phyloP scores from a whole-genome alignment of 2,329 filamentous ascomycete genomes.

The Leptographium galeiforme region DNA sequence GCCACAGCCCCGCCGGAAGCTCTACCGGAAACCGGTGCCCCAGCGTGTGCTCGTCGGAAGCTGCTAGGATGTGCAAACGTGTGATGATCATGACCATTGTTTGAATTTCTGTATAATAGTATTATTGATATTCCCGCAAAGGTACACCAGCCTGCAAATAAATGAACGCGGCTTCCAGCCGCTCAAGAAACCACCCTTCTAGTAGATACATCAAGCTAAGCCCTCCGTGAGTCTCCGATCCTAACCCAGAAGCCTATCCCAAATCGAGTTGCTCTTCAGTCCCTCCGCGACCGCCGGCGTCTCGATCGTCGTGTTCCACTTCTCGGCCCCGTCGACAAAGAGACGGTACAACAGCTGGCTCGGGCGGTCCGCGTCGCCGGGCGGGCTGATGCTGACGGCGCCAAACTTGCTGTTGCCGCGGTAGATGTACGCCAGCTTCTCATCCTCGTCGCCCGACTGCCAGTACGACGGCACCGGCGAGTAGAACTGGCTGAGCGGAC shows the following conservation, averaged over 20 bases:
- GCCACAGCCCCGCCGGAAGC: not conserved
- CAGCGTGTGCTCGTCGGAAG: too few species aligned
- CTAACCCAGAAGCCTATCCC: constrained; percentile 23
- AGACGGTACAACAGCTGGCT: constrained; percentile 69
- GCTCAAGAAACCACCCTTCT: not conserved
- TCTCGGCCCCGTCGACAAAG: constrained; percentile 67
- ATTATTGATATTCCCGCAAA: not conserved
- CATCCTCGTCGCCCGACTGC: constrained; percentile 69
- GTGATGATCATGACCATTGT: not conserved
- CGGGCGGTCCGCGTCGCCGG: constrained; percentile 42
- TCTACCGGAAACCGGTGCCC: not conserved
- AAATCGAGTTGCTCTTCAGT: constrained; percentile 26
- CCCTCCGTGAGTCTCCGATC: too few species aligned
- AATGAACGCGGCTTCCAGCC: not conserved
- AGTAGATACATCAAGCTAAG: not conserved
- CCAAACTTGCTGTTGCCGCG: constrained; percentile 85
- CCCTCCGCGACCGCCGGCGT: constrained; percentile 23
- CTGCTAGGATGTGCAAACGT: too few species aligned
- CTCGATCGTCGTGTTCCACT: constrained; percentile 53
- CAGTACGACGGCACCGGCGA: constrained; percentile 71
- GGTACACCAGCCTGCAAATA: not conserved
- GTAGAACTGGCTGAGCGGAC: constrained; percentile 88
- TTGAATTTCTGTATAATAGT: not conserved
- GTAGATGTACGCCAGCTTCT: constrained; percentile 75
- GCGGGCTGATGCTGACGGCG: constrained; percentile 51